phyloP scores from a whole-genome alignment of 345 rosid species.

The Gossypioides kirkii region DNA sequence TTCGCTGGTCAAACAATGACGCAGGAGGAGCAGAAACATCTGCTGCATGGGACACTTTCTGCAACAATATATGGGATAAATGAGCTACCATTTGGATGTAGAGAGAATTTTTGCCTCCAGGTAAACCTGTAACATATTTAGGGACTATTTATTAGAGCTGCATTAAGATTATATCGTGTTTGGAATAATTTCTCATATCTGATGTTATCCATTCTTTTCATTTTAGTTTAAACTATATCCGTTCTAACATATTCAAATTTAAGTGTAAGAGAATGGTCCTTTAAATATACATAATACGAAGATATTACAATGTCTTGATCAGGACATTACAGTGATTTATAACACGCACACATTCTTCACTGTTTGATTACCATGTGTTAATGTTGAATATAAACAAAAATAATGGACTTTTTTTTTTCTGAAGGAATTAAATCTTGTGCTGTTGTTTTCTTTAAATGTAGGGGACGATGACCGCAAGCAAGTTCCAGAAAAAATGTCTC shows the following conservation, averaged over 20 bases:
- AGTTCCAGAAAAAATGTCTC: constrained; percentile 30
- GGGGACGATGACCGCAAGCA: constrained; percentile 21
- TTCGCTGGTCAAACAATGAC: constrained; percentile 3
- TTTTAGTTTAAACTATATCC: too few relatives aligned
- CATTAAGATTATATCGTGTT: not conserved
- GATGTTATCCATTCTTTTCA: not conserved
- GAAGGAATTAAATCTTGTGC: not conserved
- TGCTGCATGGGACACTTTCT: constrained; percentile 63
- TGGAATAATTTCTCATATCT: not conserved
- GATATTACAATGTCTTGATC: not conserved
- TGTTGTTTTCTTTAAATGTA: constrained; percentile 8
- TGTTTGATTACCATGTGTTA: not conserved
- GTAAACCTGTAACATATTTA: constrained; percentile 17
- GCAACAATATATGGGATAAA: constrained; percentile 48
- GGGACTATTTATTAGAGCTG: not conserved
- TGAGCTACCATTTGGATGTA: constrained; percentile 34
- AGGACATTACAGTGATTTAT: not conserved
- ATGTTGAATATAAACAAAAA: not conserved
- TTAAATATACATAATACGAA: not conserved
- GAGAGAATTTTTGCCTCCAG: constrained; percentile 35
- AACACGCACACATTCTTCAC: not conserved
- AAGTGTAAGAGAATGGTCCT: not conserved
- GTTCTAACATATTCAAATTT: too few relatives aligned
- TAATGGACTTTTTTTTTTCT: not conserved
- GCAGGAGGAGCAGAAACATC: constrained; percentile 17